A percentile compares a stretch with the other conserved stretches of the same genome.
Conservation (phyloP, 768 basidiomycete species). For the Naganishia vaughanmartiniae region DNA sequence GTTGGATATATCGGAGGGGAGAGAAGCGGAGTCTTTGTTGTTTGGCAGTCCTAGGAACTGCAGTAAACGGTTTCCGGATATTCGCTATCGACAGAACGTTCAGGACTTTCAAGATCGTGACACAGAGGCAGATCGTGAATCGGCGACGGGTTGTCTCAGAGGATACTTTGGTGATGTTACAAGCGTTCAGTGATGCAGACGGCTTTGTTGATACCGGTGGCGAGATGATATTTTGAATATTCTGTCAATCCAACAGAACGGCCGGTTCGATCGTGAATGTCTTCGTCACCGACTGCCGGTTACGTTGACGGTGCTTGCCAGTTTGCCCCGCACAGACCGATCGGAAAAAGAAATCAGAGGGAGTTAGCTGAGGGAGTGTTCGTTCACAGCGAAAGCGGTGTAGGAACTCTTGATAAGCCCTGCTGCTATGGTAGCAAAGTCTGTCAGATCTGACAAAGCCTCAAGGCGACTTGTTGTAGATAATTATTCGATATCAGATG, state of each 20-base stretch:
- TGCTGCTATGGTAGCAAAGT: no score
- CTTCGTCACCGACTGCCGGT: neutral
- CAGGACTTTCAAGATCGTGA: neutral
- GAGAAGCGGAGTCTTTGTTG: neutral
- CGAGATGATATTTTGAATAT: neutral
- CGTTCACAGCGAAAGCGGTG: no score
- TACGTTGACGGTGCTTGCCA: neutral
- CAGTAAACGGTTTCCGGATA: neutral
- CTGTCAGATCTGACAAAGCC: no score
- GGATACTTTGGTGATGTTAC: neutral
- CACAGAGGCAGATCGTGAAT: neutral
- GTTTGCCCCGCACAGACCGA: conserved; percentile 1
- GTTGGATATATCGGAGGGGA: no score
- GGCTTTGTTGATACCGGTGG: neutral
- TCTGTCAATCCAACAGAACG: neutral
- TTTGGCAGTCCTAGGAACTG: neutral
- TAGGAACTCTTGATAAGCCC: no score
- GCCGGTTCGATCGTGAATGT: conserved; percentile 5
- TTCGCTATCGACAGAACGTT: neutral
- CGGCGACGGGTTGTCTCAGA: neutral
- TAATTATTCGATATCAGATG: no score
- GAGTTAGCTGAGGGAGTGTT: no score
- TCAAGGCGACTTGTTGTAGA: no score
- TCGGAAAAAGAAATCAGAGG: neutral
- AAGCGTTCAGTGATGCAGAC: neutral